phyloP scores from a whole-genome alignment of 2,329 filamentous ascomycete species.

The Chrysoporthe puriensis region DNA sequence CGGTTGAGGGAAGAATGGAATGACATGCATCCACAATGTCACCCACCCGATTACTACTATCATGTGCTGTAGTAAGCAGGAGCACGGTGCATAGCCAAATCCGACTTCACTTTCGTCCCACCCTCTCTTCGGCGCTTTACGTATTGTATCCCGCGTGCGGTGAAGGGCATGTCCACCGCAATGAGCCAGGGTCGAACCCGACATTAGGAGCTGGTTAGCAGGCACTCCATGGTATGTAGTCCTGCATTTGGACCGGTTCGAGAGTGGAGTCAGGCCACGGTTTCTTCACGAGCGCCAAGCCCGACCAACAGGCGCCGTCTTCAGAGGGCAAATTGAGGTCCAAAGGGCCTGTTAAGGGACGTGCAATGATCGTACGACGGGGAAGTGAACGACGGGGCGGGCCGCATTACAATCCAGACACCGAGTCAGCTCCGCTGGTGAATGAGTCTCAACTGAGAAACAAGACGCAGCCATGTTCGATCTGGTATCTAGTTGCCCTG shows the following conservation, averaged over 20 bases:
- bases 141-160: neutral
- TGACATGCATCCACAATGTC: slow-evolving; percentile 4
- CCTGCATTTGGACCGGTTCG: neutral
- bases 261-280: neutral
- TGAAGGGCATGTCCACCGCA: neutral
- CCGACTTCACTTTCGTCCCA: slow-evolving; percentile 10
- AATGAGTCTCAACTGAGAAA: neutral
- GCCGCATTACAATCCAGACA: neutral
- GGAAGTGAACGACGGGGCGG: neutral
- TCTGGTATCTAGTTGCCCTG: too few species aligned
- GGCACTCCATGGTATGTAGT: neutral
- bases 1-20: neutral
- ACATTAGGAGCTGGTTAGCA: neutral
- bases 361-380: neutral
- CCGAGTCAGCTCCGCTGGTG: neutral
- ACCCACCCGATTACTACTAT: neutral
- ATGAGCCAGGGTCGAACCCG: neutral
- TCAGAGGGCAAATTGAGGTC: neutral
- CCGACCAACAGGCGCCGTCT: neutral
- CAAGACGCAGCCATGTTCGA: neutral
- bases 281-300: neutral
- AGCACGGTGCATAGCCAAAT: slow-evolving; percentile 17
- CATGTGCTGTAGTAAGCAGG: slow-evolving; percentile 1
- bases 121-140: neutral
- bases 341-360: neutral